Evolutionary conservation across 805 yeast genomes (phyloP).

Genomic region (Pichia cabralensis): DNA sequence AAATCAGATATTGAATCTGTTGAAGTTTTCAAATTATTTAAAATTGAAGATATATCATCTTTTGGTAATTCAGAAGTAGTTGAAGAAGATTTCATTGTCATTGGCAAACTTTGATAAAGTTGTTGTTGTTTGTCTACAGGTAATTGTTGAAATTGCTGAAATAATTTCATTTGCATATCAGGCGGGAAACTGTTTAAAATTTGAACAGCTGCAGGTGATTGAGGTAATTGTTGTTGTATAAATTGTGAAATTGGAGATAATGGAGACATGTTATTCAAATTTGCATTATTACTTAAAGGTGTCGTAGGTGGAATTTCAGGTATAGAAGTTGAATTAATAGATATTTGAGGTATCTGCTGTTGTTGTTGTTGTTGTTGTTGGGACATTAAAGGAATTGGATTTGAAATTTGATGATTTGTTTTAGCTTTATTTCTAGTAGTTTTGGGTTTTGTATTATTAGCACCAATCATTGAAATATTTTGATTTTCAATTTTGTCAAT

Average conservation of each 20-base stretch:
- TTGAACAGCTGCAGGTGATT: slow-evolving; percentile 11
- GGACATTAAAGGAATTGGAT: neutral
- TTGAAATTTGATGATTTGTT: neutral
- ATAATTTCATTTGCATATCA: slow-evolving; percentile 10
- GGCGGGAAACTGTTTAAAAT: slow-evolving; percentile 9
- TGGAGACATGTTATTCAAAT: too few species aligned
- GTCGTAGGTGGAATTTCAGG: slow-evolving; percentile 2
- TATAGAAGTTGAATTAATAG: too few species aligned
- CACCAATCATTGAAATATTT: too few species aligned
- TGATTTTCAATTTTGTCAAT: too few species aligned
- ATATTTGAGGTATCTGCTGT: too few species aligned
- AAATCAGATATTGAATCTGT: slow-evolving; percentile 8
- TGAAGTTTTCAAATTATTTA: too few species aligned
- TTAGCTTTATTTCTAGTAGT: neutral
- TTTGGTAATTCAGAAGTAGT: too few species aligned
- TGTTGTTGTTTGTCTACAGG: slow-evolving; percentile 15
- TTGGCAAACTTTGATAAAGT: slow-evolving; percentile 8
- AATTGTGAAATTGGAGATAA: slow-evolving; percentile 10
- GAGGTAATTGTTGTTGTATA: slow-evolving; percentile 8
- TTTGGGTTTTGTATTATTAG: neutral
- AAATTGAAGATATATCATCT: too few species aligned
- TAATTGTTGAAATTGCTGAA: slow-evolving; percentile 11
- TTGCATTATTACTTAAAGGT: slow-evolving; percentile 2
- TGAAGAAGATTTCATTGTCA: too few species aligned
- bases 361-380: slow-evolving; percentile 4